A percentile compares a stretch with the other conserved stretches of the same genome.
Conservation (phyloP, 2,329 filamentous ascomycete genomes). For the Fusarium chlamydosporum region DNA sequence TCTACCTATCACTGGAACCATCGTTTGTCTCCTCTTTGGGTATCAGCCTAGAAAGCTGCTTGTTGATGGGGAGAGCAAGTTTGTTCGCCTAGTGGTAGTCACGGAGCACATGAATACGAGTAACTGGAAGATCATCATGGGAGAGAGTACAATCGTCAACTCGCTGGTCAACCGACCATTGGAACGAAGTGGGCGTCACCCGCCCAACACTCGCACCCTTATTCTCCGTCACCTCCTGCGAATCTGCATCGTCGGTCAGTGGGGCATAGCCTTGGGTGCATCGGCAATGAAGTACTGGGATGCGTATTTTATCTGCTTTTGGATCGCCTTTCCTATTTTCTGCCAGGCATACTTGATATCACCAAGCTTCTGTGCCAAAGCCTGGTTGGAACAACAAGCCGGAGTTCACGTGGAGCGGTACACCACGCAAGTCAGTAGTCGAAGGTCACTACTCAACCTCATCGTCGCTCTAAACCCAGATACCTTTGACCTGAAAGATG, state of each 20-base stretch:
- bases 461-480: background rate
- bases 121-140: background rate
- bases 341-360: background rate
- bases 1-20: background rate
- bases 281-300: background rate
- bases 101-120: background rate
- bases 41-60: background rate
- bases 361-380: background rate
- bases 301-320: background rate
- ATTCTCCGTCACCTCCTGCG: background rate
- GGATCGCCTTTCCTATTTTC: slow-evolving; percentile 1
- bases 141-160: background rate
- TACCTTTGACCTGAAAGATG: background rate
- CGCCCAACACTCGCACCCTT: background rate
- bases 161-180: background rate
- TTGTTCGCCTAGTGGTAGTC: background rate
- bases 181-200: background rate
- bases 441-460: background rate
- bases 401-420: background rate
- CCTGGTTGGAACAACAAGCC: background rate
- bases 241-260: background rate
- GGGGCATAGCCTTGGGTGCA: background rate
- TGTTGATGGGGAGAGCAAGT: background rate
- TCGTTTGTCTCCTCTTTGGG: background rate
- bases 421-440: background rate